Evolutionary conservation across 2,329 filamentous ascomycete species (phyloP), one percentile per base, ranked within the genome.

Genomic region (Cercospora berteroae): DNA sequence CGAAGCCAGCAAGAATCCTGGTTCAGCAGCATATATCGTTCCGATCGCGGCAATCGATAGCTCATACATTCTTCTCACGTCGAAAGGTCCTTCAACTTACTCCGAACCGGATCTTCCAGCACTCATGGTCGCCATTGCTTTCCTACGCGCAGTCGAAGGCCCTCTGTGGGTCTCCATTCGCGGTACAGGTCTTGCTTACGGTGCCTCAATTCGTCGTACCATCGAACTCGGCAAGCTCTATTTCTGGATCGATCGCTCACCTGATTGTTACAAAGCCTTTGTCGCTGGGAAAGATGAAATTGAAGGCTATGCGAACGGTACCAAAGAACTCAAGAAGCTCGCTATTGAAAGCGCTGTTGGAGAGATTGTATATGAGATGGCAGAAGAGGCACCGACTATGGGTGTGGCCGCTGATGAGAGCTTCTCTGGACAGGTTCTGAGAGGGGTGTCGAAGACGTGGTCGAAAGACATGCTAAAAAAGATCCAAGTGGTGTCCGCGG

Each of bases 81-180:
- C 90, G 2, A 86, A 86, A 50, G 94, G 94, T 5, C 87, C 94
- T 16, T 85, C 87, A 25, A 92, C 90, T 0, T 94, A 90, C 76
- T 84, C 86, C 4, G 90, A 97, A 74, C 89, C 93, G 0, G 86
- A 88, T 16, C 84, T 98, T 1, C 93, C 95, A 0, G 89, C 94
- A 2, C 85, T 97, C 61, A 87, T 96, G 78, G 94, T 99, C 7
- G 93, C 94, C 0, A 88, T 93, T 60, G 89, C 93, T 20, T 98
- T 97, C 77, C 89, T 99, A 68, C 94, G 97, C 76, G 89, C 93
- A 0, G 91, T 96, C 18, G 95, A 99, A 79, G 95, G 95, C 0
- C 95, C 95, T 0, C 87, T 99, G 33, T 98, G 95, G 94, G 90
- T 90, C 70, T 92, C 93, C 0, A 91, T 98, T 59, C 92, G 95